These are phyloP conservation scores for Coemansia sp. DNA, from an alignment of 192 early-diverging fungal species.

Conservation along the genomic window DNA sequence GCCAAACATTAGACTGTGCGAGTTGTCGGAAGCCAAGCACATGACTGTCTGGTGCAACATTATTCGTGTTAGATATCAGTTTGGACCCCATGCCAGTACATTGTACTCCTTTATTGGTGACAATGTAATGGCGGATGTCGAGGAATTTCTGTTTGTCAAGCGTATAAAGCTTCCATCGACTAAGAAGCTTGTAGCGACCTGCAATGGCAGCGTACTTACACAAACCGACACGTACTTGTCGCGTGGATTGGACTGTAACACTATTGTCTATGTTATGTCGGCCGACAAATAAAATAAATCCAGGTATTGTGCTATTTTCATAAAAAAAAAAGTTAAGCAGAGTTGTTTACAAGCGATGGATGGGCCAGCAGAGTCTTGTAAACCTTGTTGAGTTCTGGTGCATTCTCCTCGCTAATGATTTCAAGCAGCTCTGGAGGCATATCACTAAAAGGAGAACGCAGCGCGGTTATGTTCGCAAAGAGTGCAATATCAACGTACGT, in stretches of 20 bases:
- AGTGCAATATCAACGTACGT: slow-evolving; percentile 40
- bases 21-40: background rate
- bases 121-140: background rate
- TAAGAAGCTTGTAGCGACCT: background rate
- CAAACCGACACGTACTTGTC: background rate
- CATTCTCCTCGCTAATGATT: background rate
- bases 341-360: background rate
- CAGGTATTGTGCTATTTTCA: too few species aligned
- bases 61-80: background rate
- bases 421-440: background rate
- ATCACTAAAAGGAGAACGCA: background rate
- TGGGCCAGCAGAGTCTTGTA: background rate
- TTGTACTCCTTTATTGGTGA: background rate
- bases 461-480: background rate
- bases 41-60: background rate
- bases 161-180: background rate
- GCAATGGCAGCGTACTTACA: background rate
- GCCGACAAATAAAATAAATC: too few species aligned
- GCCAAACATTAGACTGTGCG: background rate
- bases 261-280: background rate
- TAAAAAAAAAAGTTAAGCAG: too few species aligned
- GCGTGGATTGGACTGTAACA: background rate
- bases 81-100: background rate
- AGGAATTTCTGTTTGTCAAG: background rate
- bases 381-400: slow-evolving; percentile 1